Conservation (phyloP, 2,329 filamentous ascomycete genomes). For the Alternaria conjuncta region DNA sequence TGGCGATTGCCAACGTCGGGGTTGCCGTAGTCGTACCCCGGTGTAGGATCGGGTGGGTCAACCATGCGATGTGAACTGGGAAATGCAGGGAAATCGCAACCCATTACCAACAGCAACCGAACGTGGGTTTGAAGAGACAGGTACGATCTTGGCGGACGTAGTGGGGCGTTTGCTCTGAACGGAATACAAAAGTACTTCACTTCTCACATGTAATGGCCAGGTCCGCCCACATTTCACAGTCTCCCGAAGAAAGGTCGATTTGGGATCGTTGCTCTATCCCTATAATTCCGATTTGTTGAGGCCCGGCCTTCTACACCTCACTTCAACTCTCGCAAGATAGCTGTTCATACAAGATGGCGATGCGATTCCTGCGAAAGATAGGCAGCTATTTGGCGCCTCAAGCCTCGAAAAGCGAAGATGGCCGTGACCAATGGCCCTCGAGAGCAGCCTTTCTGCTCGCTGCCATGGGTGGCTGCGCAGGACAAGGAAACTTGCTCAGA, state of each 20-base stretch:
- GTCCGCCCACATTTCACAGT: background rate
- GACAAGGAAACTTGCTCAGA: slow-evolving; percentile 64
- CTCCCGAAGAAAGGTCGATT: background rate
- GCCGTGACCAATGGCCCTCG: slow-evolving; percentile 63
- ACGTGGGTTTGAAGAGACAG: background rate
- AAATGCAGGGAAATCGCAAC: slow-evolving; percentile 1
- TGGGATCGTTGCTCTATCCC: background rate
- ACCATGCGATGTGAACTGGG: background rate
- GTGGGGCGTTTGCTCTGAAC: slow-evolving; percentile 9
- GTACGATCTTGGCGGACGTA: slow-evolving; percentile 24
- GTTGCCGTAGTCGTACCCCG: background rate
- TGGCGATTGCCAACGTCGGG: slow-evolving; percentile 1
- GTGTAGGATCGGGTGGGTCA: background rate
- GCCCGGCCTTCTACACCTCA: background rate
- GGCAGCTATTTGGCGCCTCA: slow-evolving; percentile 44
- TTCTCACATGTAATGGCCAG: background rate
- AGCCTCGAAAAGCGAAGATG: slow-evolving; percentile 48
- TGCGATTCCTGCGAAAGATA: slow-evolving; percentile 29
- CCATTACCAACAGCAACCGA: slow-evolving; percentile 4
- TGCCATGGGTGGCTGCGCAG: slow-evolving; percentile 65
- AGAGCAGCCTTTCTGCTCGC: slow-evolving; percentile 63
- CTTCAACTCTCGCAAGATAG: background rate
- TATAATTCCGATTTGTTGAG: background rate
- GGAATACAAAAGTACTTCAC: slow-evolving; percentile 23
- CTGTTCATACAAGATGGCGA: slow-evolving; percentile 11